Evolutionary conservation across 495 filamentous ascomycete genomes (phyloP).

Genomic region (Penicillium canescens): DNA sequence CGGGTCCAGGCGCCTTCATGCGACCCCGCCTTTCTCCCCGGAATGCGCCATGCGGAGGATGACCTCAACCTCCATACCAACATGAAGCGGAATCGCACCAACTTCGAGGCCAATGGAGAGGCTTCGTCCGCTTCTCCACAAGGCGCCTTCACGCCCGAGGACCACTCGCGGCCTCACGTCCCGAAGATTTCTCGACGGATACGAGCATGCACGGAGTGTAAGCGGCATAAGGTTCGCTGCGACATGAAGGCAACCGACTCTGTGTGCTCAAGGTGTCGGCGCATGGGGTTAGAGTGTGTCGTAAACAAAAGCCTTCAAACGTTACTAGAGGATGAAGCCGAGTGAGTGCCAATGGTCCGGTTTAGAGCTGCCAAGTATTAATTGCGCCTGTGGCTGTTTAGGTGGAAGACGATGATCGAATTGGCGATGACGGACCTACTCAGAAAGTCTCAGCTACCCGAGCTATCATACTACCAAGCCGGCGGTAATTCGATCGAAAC

Average conservation of each 20-base stretch:
- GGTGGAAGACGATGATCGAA: constrained; percentile 50
- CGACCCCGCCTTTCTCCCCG: constrained; percentile 31
- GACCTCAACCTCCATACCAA: constrained; percentile 13
- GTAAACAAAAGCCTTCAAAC: constrained; percentile 59
- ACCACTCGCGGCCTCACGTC: constrained; percentile 38
- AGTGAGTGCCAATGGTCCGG: constrained; percentile 28
- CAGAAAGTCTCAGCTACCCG: constrained; percentile 45
- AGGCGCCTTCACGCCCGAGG: constrained; percentile 32
- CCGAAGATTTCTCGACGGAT: constrained; percentile 59
- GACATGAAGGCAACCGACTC: constrained; percentile 50
- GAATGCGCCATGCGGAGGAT: constrained; percentile 23
- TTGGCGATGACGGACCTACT: constrained; percentile 48
- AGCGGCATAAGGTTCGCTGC: constrained; percentile 55
- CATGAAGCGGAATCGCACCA: constrained; percentile 50
- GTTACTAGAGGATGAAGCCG: constrained; percentile 51
- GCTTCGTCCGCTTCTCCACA: constrained; percentile 40
- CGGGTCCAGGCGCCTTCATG: constrained; percentile 16
- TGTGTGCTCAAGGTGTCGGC: constrained; percentile 48
- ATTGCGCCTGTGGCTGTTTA: constrained; percentile 11
- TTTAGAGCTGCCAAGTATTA: not conserved
- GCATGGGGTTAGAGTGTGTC: constrained; percentile 52
- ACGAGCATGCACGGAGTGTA: constrained; percentile 56
- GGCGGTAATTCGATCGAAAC: constrained; percentile 36
- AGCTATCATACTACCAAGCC: constrained; percentile 47
- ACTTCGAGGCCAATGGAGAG: constrained; percentile 46